Evolutionary conservation across 352 stramenopile genomes (phyloP), one percentile per base, ranked within the genome.

Genomic region (Globisporangium irregulare): DNA sequence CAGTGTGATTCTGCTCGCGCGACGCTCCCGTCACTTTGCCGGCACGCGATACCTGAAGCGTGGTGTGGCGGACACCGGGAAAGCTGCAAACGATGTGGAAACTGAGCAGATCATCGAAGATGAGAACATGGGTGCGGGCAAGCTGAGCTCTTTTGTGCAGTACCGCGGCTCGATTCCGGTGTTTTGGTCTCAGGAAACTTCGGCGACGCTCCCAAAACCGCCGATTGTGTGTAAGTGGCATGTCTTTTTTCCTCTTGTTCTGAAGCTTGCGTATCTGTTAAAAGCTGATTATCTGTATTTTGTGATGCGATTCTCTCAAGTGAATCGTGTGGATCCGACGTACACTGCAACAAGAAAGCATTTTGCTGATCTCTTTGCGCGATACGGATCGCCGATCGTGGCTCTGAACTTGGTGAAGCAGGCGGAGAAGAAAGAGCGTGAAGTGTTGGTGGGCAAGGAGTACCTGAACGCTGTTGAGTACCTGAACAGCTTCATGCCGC

Each of bases 1-100:
- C 7, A 98, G 97, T 67, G 89, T 99, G 38, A 97, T 97, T 25
- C 75, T 99, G 14, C 76, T 99, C 3, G 98, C 98, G 18, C 87
- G 98, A 56, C 84, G 98, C 25, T 99, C 95, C 18, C 88, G 97
- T 0, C 95, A 99, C 68, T 99, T 99, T 90, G 98, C 98, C 3
- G 98, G 98, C 27, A 99, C 98, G 5, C 87, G 98, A 29, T 99
- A 99, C 74, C 80, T 99, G 46, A 99, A 99, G 74, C 92, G 97
- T 64, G 97, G 88, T 54, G 86, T 99, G 5, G 98, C 92, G 66
- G 97, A 99, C 73, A 94, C 94, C n/a, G 98, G 98, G 7, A 99
- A 99, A 62, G 97, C 98, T 7, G 98, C 98, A 6, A 99, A 99
- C 68, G 98, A 99, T 68, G 97, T 99, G 8, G 98, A 99, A 73